Evolutionary conservation across 805 yeast species (phyloP), one percentile per base, ranked within the genome.

Genomic region (Lachancea waltii): DNA sequence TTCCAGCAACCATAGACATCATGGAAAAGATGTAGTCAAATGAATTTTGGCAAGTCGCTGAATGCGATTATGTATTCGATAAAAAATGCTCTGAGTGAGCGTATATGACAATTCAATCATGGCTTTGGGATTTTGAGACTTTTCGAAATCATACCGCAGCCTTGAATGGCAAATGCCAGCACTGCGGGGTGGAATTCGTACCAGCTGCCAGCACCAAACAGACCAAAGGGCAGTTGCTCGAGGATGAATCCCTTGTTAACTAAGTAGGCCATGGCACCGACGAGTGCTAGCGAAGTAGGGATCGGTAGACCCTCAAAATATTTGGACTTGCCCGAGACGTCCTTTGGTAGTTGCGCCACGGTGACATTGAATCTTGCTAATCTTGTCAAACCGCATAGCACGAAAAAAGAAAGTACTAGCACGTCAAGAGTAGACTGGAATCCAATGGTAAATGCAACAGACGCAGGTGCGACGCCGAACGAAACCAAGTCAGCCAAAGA

Each of bases 271-370:
- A 90, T 81, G 25, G 77, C 55, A 1, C 67, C 67, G 13, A 92
- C 95, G 58, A 90, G 70, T 35, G 73, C 65, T 48, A 92, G 68
- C 26, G 94, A 80, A 2, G 95, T 78, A 40, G 98, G 98, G 48
- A 92, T 87, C 8, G 98, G 98, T 37, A 92, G 74, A 3, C 98
- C 98, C 67, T 92, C 98, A 61, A 92, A 92, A 65, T 79, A 90
- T 57, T 83, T 79, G 23, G 92, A 76, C 65, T 89, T 89, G 14
- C 98, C 98, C 14, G 72, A 62, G 38, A 73, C 67, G 60, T 89
- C 97, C 64, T 90, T 90, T 35, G 98, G 97, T 41, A 92, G 75
- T 44, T 85, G 84, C 34, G 89, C 81, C 5, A 92, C 95, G 1
- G 97, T 85, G 37, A 92, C 95, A 54, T 92, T 92, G 65, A 87